phyloP scores from a whole-genome alignment of 2,329 filamentous ascomycete species.

The Trichoderma sp. region DNA sequence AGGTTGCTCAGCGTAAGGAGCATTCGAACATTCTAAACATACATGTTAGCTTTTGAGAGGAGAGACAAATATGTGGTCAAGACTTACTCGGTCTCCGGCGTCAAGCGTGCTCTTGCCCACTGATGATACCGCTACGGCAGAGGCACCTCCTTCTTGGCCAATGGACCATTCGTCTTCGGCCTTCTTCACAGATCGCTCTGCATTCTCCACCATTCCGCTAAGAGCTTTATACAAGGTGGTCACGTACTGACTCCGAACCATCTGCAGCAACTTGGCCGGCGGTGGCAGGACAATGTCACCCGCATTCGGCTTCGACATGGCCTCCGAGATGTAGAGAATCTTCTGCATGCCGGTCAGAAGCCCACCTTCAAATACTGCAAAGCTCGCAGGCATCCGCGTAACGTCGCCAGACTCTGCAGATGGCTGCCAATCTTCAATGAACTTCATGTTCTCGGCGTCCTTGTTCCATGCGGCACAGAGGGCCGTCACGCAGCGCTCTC shows the following conservation, averaged over 20 bases:
- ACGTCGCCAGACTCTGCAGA: conserved; percentile 80
- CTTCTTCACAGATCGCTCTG: conserved; percentile 71
- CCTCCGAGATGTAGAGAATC: conserved; percentile 89
- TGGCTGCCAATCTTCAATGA: conserved; percentile 90
- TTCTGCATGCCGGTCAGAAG: conserved; percentile 88
- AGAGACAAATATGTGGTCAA: background rate
- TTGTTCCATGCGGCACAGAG: conserved; percentile 90
- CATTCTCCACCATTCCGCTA: conserved; percentile 96
- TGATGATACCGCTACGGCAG: conserved; percentile 39
- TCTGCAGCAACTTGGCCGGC: conserved; percentile 81
- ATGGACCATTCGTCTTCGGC: conserved; percentile 63
- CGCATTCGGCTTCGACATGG: conserved; percentile 71
- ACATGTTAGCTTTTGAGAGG: conserved; percentile 32
- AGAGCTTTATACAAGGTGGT: conserved; percentile 91
- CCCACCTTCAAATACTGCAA: conserved; percentile 80
- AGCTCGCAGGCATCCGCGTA: conserved; percentile 86
- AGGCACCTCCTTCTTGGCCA: conserved; percentile 45
- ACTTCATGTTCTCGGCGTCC: conserved; percentile 89
- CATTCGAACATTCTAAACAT: conserved; percentile 78
- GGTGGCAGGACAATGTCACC: conserved; percentile 82
- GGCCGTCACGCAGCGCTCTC: conserved; percentile 83
- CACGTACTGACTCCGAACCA: conserved; percentile 90
- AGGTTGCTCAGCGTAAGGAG: conserved; percentile 93
- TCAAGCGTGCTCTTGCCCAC: conserved; percentile 53
- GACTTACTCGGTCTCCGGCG: conserved; percentile 57